Base-by-base conservation (phyloP, 495 filamentous ascomycete genomes). In the Clavariopsis aquatica region DNA sequence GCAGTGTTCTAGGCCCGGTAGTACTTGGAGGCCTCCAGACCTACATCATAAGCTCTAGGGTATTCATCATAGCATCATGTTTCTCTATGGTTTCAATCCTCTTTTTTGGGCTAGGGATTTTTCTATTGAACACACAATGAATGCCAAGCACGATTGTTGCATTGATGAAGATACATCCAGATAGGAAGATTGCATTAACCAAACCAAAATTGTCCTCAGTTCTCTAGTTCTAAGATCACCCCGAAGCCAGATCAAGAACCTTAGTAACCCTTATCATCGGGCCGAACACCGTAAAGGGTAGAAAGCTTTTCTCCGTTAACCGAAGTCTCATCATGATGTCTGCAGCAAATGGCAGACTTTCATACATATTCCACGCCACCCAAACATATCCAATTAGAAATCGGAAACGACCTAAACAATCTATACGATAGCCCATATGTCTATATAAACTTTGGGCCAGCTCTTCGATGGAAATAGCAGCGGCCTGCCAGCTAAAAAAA, bases 1-100 rank as follows among this genome's bases (percentile, higher is more conserved):
- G 60, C 4, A 63, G 60, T 29, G 52, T 63, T 17, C 60, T 63
- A 7, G 60, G 60, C 7, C 60, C 60, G 10, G 22, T 63, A n/a
- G 15, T 63, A 1, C 34, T 63, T 15, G 60, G 60, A 34, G 29
- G 60, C 1, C 4, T 49, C 6, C 59, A 62, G 49, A 53, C 12
- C 23, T 27, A 13, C 20, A 45, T 34, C 13, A 27, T n/a, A 53
- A 15, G 19, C 22, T 20, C 10, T 22, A 9, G 2, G 3, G 47
- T 51, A 3, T 51, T 51, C 26, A 13, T 51, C 7, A 17, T 22
- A 9, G 47, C 47, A 22, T 17, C 22, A 23, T 4, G 2, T 9
- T 4, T 51, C 4, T 20, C 19, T 28, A 2, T 9, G 19, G 20
- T 23, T 1, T 51, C 47, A n/a, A 2, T 51, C 7, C 12, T 24